Conservation (phyloP, 2,329 filamentous ascomycete genomes). For the Colletotrichum limetticola region DNA sequence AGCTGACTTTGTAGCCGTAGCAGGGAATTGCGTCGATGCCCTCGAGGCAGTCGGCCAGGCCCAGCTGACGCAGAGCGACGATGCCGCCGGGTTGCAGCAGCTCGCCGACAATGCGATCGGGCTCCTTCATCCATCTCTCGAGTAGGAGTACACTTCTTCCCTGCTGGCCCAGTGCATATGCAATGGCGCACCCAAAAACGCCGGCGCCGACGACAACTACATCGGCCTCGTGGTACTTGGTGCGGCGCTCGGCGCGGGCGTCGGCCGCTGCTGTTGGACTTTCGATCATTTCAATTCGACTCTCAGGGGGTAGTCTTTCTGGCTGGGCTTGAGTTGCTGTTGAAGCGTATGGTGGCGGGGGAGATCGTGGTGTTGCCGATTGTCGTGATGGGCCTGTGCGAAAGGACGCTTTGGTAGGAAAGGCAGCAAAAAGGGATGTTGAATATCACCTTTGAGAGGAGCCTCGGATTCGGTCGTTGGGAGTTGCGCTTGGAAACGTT, state of each 20-base stretch:
- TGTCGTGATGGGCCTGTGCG: background rate
- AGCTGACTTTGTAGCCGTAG: conserved; percentile 89
- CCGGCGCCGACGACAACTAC: conserved; percentile 94
- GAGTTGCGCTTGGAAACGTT: conserved; percentile 12
- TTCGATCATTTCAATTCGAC: conserved; percentile 41
- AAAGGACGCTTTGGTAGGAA: conserved; percentile 8
- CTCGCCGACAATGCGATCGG: conserved; percentile 95
- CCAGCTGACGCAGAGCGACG: conserved; percentile 81
- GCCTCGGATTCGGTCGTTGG: conserved; percentile 13
- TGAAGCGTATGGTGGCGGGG: conserved; percentile 18
- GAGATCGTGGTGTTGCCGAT: conserved; percentile 4
- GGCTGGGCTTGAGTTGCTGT: background rate
- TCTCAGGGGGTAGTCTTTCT: background rate
- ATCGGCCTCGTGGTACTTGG: conserved; percentile 74
- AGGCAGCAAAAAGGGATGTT: background rate
- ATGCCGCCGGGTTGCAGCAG: conserved; percentile 93
- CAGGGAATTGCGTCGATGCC: conserved; percentile 87
- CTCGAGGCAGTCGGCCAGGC: conserved; percentile 84
- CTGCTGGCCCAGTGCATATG: conserved; percentile 86
- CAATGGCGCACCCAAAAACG: conserved; percentile 87
- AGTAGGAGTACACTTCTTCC: conserved; percentile 91
- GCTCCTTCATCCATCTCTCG: conserved; percentile 89
- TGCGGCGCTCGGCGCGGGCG: conserved; percentile 58
- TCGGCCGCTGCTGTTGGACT: conserved; percentile 48
- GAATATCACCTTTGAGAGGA: background rate